These are phyloP conservation scores for Viola pubescens DNA, from an alignment of 441 rosid genomes.

Conservation along the genomic window DNA sequence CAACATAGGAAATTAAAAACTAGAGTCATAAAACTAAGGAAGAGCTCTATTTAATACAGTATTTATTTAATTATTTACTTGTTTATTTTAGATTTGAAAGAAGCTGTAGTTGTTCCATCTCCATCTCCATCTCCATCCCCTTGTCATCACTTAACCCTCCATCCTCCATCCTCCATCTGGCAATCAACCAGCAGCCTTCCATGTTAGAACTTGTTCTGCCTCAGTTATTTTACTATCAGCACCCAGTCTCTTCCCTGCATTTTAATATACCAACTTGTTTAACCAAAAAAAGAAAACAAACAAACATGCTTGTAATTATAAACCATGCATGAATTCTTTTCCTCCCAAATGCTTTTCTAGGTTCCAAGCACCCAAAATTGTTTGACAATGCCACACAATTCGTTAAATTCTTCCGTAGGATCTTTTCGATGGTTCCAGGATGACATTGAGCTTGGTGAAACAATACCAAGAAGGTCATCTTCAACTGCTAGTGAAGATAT, in stretches of 20 bases:
- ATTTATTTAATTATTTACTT: no score
- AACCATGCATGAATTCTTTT: slow-evolving; percentile 1
- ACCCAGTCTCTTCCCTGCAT: background rate
- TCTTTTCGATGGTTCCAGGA: slow-evolving; percentile 13
- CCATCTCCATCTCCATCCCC: background rate
- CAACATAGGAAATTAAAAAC: no score
- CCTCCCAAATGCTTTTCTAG: background rate
- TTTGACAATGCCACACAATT: slow-evolving; percentile 5
- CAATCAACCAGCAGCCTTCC: slow-evolving; percentile 3
- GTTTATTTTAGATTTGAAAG: background rate
- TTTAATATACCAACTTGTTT: background rate
- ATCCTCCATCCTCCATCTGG: slow-evolving; percentile 16
- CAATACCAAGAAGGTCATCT: slow-evolving; percentile 6
- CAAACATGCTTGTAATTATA: background rate
- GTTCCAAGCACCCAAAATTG: background rate
- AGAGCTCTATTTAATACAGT: no score
- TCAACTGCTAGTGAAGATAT: background rate
- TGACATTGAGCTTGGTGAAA: slow-evolving; percentile 7
- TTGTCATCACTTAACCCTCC: slow-evolving; percentile 3
- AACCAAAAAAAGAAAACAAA: background rate
- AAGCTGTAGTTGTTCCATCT: background rate
- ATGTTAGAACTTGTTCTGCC: background rate
- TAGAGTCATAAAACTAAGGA: no score
- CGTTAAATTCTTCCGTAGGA: slow-evolving; percentile 1
- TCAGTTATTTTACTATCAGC: background rate